Evolutionary conservation across 805 yeast genomes (phyloP), one percentile per base, ranked within the genome.

Genomic region (Scheffersomyces spartinae): DNA sequence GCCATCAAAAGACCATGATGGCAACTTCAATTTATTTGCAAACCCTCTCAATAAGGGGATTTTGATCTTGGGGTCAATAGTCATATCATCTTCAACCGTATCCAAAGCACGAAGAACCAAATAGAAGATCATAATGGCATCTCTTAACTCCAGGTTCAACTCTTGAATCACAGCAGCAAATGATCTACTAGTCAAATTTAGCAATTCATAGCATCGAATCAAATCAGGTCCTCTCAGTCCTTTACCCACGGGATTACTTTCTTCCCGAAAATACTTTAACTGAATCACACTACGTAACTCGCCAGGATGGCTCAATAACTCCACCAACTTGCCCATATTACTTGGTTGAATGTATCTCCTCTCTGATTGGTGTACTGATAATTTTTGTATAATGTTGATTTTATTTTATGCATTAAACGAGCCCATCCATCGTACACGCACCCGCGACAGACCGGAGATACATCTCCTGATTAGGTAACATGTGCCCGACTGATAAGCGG

Each of bases 11-110:
- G 83, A 77, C 94, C 95, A 91, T 36, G 75, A 83, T 20, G 64
- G 59, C 3, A 68, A 48, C 23, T 61, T 55, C 37, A 91, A 63
- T 33, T 79, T 75, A 15, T 66, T 52, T 46, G 74, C 63, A 52
- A 91, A 91, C 3, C 47, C 37, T 31, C 88, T 65, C 38, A 91
- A 64, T 25, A 85, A 48, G 2, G 91, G 85, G 14, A 85, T 56
- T 55, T 91, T 91, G 32, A 72, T 40, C 12, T 64, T 61, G 4
- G 80, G 74, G 33, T 71, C 77, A 31, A 91, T 57, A 6, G 91
- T 69, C 93, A 85, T 85, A 50, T 91, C 97, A 51, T 91, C 98
- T 51, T 91, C 98, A 29, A 91, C 68, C 1, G 98, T 91, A 47
- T 91, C 98, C 41, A 91, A 68, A 2, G 94, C 98, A 33, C 98